Conservation (phyloP, 805 yeast genomes). For the Kuraishia hungarica region DNA sequence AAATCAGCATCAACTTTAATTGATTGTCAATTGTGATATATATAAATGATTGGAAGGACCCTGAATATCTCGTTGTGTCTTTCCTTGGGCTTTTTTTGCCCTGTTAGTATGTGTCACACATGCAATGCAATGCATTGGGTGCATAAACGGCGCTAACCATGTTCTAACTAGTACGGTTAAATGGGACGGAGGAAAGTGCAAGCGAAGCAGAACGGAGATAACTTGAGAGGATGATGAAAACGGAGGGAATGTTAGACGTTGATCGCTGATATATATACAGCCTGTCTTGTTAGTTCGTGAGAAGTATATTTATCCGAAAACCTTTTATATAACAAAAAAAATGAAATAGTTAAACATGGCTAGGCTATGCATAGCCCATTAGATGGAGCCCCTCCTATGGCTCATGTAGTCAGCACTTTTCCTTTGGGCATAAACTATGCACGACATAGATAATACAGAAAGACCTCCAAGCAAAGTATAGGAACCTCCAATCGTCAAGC, state of each 20-base stretch:
- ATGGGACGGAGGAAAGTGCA: background rate
- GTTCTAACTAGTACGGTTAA: background rate
- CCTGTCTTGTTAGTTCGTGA: no score
- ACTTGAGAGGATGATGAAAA: no score
- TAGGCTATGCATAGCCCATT: no score
- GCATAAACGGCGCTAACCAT: background rate
- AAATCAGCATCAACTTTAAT: background rate
- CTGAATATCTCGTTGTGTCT: no score
- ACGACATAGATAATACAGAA: background rate
- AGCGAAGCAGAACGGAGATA: background rate
- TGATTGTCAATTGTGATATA: no score
- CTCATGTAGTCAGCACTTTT: background rate
- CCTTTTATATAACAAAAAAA: no score
- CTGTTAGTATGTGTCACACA: background rate
- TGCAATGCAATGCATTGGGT: background rate
- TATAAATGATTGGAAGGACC: background rate
- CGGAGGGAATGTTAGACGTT: no score
- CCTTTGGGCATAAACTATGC: background rate
- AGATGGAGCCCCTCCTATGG: background rate
- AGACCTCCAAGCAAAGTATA: conserved; percentile 63
- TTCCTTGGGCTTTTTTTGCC: no score
- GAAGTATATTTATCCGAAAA: no score
- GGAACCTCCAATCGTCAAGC: conserved; percentile 66
- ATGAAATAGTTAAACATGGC: no score
- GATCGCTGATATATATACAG: no score